Base-by-base conservation (phyloP, 202 grass and related monocot species). In the Panicum hallii region DNA sequence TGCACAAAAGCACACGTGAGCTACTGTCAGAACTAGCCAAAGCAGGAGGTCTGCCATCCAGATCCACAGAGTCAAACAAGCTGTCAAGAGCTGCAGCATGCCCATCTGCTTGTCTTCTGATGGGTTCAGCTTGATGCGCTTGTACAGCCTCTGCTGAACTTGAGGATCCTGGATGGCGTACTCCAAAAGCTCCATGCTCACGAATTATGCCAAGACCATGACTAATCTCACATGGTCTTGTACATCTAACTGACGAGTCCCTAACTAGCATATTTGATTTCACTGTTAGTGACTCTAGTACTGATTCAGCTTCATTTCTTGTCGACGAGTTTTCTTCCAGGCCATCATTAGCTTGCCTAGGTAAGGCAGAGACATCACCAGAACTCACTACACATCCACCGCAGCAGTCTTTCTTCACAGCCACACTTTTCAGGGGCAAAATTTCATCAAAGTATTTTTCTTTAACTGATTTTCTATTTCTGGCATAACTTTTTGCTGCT, bases 21-120 rank as follows among this genome's bases (percentile, higher is more conserved):
- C 84, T 94, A 88, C 86, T 86, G 49, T 69, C 88, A 64, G 92
- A 91, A 74, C 79, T 92, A 92, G 83, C 79, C 63, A 80, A 66
- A 70, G 44, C 72, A 55, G 54, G n/a, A 74, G 79, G 88, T 76
- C 80, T 86, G 32, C n/a, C 26, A 88, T 86, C 79, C 79, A 88
- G 61, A 84, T 88, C 79, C 70, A 88, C 81, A 28, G 69, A 80
- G 62, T 82, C 80, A 54, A 79, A 87, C 64, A 82, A 82, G 82
- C 49, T 55, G 72, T 66, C 67, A 52, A 78, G 52, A 72, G 87
- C 50, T 73, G 67, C 19, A 41, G 56, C 28, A 81, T 66, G 71
- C 14, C n/a, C 28, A 65, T 73, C 64, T 38, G 14, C 54, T 72
- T 80, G 47, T 63, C 65, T 47, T 88, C 63, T 82, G 67, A 69